A percentile compares a stretch with the other conserved stretches of the same genome.
Conservation (phyloP, 1,139 yeast genomes). For the Yamadazyma siamensis region DNA sequence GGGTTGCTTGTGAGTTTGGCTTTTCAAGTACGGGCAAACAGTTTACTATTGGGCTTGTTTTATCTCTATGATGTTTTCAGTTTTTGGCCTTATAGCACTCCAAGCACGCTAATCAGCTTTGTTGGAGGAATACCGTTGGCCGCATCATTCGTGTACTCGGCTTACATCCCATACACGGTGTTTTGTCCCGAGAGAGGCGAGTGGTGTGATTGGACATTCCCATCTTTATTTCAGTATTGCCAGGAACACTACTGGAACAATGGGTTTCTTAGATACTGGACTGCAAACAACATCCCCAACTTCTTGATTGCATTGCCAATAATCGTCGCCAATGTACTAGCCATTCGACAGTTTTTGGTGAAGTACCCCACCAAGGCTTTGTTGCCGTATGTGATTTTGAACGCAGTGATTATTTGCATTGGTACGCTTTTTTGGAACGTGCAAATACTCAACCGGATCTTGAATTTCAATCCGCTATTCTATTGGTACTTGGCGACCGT, state of each 20-base stretch:
- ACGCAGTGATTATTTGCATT: slow-evolving; percentile 42
- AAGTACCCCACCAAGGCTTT: slow-evolving; percentile 35
- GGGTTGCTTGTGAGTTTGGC: slow-evolving; percentile 59
- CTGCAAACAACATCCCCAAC: slow-evolving; percentile 74
- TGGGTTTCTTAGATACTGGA: slow-evolving; percentile 84
- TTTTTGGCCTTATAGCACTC: slow-evolving; percentile 10
- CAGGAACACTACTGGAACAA: slow-evolving; percentile 81
- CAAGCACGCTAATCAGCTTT: slow-evolving; percentile 15
- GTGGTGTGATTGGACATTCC: slow-evolving; percentile 66
- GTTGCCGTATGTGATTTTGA: slow-evolving; percentile 33
- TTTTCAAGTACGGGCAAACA: slow-evolving; percentile 70
- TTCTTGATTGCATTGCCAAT: slow-evolving; percentile 78
- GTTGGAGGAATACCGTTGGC: slow-evolving; percentile 57
- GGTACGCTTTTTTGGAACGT: slow-evolving; percentile 71
- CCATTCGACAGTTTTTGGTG: slow-evolving; percentile 28
- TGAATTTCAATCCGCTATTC: slow-evolving; percentile 70
- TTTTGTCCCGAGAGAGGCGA: slow-evolving; percentile 73
- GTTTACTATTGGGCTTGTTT: slow-evolving; percentile 66
- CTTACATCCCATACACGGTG: slow-evolving; percentile 48
- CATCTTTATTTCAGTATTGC: slow-evolving; percentile 69
- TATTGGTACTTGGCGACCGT: slow-evolving; percentile 63
- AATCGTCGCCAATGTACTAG: slow-evolving; percentile 33
- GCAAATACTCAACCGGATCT: slow-evolving; percentile 79
- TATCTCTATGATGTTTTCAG: slow-evolving; percentile 56
- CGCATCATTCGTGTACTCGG: slow-evolving; percentile 41